Conservation (phyloP, 352 stramenopile species). For the Aphanomyces cochlioides region DNA sequence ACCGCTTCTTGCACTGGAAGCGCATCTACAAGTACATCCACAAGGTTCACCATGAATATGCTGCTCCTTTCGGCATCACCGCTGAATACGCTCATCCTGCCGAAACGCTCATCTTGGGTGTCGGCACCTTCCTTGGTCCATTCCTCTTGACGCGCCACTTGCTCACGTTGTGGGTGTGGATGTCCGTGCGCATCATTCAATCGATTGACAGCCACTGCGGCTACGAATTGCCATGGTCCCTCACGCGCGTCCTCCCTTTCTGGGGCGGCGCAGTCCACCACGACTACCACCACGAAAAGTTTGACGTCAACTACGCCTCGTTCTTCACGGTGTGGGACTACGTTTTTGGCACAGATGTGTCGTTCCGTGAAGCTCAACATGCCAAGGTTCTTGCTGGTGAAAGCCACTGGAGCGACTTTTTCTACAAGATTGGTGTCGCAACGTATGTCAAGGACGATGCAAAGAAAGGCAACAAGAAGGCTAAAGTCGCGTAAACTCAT, state of each 20-base stretch:
- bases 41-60: slow-evolving; percentile 32
- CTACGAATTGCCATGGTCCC: slow-evolving; percentile 25
- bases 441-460: slow-evolving; percentile 21
- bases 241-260: slow-evolving; percentile 29
- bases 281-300: slow-evolving; percentile 35
- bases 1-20: slow-evolving; percentile 34
- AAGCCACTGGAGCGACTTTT: slow-evolving; percentile 28
- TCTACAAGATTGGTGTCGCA: slow-evolving; percentile 30
- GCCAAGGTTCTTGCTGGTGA: slow-evolving; percentile 25
- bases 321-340: slow-evolving; percentile 33
- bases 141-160: slow-evolving; percentile 30
- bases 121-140: slow-evolving; percentile 31
- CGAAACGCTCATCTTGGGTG: slow-evolving; percentile 28
- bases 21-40: slow-evolving; percentile 36
- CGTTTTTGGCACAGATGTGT: slow-evolving; percentile 31
- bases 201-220: slow-evolving; percentile 31
- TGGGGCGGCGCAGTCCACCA: slow-evolving; percentile 31
- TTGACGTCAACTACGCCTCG: slow-evolving; percentile 32
- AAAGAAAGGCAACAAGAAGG: slow-evolving; percentile 19
- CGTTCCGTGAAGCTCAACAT: slow-evolving; percentile 28
- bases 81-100: slow-evolving; percentile 32
- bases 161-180: slow-evolving; percentile 32
- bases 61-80: slow-evolving; percentile 31
- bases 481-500: slow-evolving; percentile 4
- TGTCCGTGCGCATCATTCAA: slow-evolving; percentile 29